Conservation (phyloP, 495 filamentous ascomycete genomes). For the Aspergillus sclerotiicarbonarius region DNA sequence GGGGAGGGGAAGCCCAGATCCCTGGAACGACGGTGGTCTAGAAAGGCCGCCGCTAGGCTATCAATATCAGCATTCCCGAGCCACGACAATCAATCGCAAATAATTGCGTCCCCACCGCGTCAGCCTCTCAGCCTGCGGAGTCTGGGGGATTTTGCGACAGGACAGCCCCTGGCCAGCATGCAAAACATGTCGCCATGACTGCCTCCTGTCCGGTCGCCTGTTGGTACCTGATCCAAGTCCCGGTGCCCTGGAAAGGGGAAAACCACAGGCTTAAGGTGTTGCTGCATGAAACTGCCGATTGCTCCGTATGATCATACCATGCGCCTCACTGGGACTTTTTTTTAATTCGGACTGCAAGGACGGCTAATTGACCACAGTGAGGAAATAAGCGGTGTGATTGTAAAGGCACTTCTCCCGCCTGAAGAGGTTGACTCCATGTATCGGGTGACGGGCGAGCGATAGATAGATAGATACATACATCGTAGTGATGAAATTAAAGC, state of each 20-base stretch:
- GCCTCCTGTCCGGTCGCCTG: neutral
- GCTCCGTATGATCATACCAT: neutral
- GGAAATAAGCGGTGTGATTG: neutral
- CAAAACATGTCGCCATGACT: neutral
- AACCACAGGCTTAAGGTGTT: neutral
- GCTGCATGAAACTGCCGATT: slow-evolving; percentile 1
- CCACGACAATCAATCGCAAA: slow-evolving; percentile 10
- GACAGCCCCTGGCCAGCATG: slow-evolving; percentile 10
- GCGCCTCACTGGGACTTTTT: neutral
- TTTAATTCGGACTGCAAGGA: neutral
- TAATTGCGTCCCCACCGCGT: slow-evolving; percentile 29
- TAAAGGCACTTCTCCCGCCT: neutral
- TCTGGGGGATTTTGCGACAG: neutral
- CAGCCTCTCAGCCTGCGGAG: slow-evolving; percentile 9
- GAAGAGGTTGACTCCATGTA: neutral
- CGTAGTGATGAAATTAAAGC: neutral
- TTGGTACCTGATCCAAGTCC: neutral
- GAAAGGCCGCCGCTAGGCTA: slow-evolving; percentile 24
- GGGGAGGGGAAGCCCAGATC: slow-evolving; percentile 18
- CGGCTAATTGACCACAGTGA: neutral
- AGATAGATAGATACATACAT: neutral
- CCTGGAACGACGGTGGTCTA: slow-evolving; percentile 35
- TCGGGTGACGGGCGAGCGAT: neutral
- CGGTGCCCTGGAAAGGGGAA: neutral
- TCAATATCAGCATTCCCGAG: slow-evolving; percentile 9